A percentile compares a stretch with the other conserved stretches of the same genome.
These are phyloP conservation scores for Lactarius vividus DNA, from an alignment of 768 basidiomycete genomes.

Conservation along the genomic window DNA sequence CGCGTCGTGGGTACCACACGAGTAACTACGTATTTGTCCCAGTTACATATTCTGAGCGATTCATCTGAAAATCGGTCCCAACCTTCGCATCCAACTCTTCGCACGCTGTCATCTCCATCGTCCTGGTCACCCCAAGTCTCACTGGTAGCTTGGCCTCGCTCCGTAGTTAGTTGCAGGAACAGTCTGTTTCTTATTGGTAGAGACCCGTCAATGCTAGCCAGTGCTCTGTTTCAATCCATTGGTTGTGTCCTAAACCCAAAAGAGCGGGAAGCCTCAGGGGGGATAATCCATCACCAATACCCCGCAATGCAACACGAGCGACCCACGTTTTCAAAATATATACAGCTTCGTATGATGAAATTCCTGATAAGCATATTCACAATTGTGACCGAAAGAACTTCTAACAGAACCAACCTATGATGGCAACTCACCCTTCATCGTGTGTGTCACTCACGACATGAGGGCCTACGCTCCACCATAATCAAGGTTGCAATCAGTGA, in stretches of 20 bases:
- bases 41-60: neutral
- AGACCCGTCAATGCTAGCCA: neutral
- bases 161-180: neutral
- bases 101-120: neutral
- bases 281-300: neutral
- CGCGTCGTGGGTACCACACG: neutral
- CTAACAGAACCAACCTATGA: too few relatives aligned
- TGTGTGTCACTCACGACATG: too few relatives aligned
- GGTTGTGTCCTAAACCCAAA: neutral
- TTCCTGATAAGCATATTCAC: too few relatives aligned
- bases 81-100: neutral
- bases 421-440: too few relatives aligned
- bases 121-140: neutral
- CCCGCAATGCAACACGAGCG: neutral
- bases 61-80: neutral
- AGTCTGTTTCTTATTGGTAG: neutral
- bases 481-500: too few relatives aligned
- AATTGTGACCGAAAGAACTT: too few relatives aligned
- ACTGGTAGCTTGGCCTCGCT: neutral
- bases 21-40: neutral
- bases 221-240: neutral
- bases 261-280: neutral
- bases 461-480: too few relatives aligned
- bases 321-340: neutral
- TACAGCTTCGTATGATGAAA: too few relatives aligned